Evolutionary conservation across 1,284 basidiomycete species (phyloP).

Genomic region (Moesziomyces globuligerus): DNA sequence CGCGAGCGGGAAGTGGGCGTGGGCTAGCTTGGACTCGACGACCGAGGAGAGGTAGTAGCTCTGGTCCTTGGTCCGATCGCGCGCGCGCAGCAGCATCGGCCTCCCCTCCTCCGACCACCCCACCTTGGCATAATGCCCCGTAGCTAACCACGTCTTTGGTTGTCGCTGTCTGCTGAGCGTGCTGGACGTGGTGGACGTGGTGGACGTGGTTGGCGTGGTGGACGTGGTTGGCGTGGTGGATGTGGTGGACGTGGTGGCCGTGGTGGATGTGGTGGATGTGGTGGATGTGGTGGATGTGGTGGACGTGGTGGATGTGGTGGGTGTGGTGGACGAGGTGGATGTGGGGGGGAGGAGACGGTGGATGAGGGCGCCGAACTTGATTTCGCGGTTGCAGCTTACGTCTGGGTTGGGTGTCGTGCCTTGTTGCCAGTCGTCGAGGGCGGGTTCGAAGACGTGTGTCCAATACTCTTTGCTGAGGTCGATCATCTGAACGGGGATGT

Average conservation of each 20-base stretch:
- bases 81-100: conserved; percentile 47
- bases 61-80: conserved; percentile 79
- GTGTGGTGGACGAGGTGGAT: not conserved
- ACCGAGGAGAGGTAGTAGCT: conserved; percentile 84
- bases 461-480: conserved; percentile 61
- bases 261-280: not conserved
- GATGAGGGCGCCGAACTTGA: conserved; percentile 90
- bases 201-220: not conserved
- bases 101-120: conserved; percentile 69
- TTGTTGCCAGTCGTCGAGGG: conserved; percentile 52
- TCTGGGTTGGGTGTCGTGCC: conserved; percentile 85
- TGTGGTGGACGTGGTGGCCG: too few species aligned
- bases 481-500: conserved; percentile 71
- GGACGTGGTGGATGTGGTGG: conserved; percentile 72
- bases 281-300: not conserved
- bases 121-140: conserved; percentile 85
- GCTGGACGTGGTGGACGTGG: not conserved
- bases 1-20: conserved; percentile 75
- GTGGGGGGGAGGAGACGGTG: conserved; percentile 67
- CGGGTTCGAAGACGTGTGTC: conserved; percentile 62
- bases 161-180: too few species aligned
- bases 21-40: conserved; percentile 51
- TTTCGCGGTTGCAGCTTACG: conserved; percentile 89
- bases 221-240: not conserved
- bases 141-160: conserved; percentile 74